Percentiles rank a stretch among this genome's conserved stretches.
Conservation (phyloP, 768 basidiomycete genomes). For the Leucogyrophana mollusca region DNA sequence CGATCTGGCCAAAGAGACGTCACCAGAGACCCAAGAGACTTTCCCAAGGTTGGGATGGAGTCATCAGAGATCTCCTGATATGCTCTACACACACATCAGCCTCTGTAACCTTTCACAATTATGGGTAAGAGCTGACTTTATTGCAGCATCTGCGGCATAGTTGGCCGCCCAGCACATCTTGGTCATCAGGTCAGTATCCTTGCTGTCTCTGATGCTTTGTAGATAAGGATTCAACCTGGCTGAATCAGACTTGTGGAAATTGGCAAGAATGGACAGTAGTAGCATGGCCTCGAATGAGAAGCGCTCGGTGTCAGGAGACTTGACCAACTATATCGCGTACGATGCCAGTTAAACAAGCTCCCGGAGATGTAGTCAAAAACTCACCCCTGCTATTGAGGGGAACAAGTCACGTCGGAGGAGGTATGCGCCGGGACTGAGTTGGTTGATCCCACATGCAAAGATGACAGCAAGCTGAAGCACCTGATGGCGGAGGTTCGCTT, state of each 20-base stretch:
- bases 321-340: conserved; percentile 63
- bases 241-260: conserved; percentile 73
- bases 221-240: conserved; percentile 69
- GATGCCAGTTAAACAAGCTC: conserved; percentile 1
- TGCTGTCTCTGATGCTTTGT: conserved; percentile 44
- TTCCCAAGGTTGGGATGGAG: conserved; percentile 45
- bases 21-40: conserved; percentile 52
- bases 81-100: conserved; percentile 33
- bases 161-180: conserved; percentile 59
- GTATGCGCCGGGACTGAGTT: conserved; percentile 72
- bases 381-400: conserved; percentile 48
- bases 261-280: conserved; percentile 61
- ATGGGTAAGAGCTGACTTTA: conserved; percentile 40
- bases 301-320: conserved; percentile 49
- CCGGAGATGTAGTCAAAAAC: conserved; percentile 14
- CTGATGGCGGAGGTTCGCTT: conserved; percentile 51
- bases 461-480: conserved; percentile 56
- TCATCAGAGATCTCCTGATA: conserved; percentile 60
- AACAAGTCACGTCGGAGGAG: conserved; percentile 64
- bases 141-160: conserved; percentile 46
- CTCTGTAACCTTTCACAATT: not conserved
- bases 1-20: conserved; percentile 54
- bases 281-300: conserved; percentile 61
- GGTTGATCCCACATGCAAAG: conserved; percentile 56
- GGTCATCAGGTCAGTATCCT: conserved; percentile 50